Base-by-base conservation (phyloP, 345 rosid genomes). In the Camelina neglecta region DNA sequence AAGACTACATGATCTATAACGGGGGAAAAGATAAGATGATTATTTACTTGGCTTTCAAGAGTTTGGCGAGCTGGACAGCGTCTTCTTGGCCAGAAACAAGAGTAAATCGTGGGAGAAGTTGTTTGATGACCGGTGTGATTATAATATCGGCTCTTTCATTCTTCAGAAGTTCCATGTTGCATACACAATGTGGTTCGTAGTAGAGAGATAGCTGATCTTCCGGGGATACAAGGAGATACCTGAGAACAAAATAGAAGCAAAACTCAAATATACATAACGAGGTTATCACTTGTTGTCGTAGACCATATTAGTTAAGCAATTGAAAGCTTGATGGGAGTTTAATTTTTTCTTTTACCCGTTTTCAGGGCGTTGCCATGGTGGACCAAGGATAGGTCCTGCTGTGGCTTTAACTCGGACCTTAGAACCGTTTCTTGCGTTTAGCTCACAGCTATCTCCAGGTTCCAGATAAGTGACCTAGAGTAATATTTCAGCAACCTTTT, bases 311-410 rank as follows among this genome's bases (percentile, higher is more conserved):
- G 48, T 29, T 5, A 6, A 13, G 57, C 26, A 21, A 12, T 3
- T 5, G 41, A 21, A 51, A 58, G 60, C 6, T 55, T 71, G 42
- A 58, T 48, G 49, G 29, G 55, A 65, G 53, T 42, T 21, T 15
- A 31, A 21, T 21, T 29, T 12, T 5, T 45, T 29, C 16, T 39
- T n/a, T 71, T 85, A 92, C 91, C 97, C 98, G 41, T 90, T 94
- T 83, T 92, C 98, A 44, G 97, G 98, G 21, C 91, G 91, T 83
- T 94, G 96, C 98, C 98, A 94, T 29, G 97, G 98, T 81, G 95
- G 98, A 80, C 98, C 98, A 0, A 92, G 84, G 56, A 94, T 81
- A 69, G 98, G 97, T 63, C 97, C 98, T 39, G 95, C 89, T 16
- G 93, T 89, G 23, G 93, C 98, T 77, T 83, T 69, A 60, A 92